Evolutionary conservation across 495 filamentous ascomycete species (phyloP), one percentile per base, ranked within the genome.

Genomic region (Aspergillus diversus): DNA sequence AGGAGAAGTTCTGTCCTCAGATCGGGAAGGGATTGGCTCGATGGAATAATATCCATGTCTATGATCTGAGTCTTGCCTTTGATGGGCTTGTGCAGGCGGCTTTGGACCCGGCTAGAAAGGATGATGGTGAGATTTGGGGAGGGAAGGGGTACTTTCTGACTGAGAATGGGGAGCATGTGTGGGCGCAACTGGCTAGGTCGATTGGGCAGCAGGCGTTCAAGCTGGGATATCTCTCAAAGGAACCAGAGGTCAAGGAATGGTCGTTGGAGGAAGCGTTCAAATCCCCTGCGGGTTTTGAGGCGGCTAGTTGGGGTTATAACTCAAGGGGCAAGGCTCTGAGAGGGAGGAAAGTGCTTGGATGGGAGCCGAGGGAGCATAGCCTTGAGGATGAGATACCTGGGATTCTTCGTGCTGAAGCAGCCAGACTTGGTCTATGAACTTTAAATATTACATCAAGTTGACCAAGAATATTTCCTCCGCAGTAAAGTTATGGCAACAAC

Each of bases 41-140:
- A 49, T 92, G 90, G 89, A 84, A 87, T 56, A 81, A 87, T 61
- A 80, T 92, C 39, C 83, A 91, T 70, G 73, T 92, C n/a, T 75
- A 83, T 21, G 90, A 92, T 70, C 75, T 92, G 2, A 80, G 80
- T 52, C 77, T 77, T 15, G 67, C 88, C 33, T 91, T 84, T 69
- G 53, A 27, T n/a, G 5, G n/a, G 16, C 63, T 69, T 39, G 84
- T 88, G 9, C 85, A 90, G 43, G 86, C 85, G 33, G 89, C 88
- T 11, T 17, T 68, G 0, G 61, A 55, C 33, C 55, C 12, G 79
- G 79, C 59, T 34, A 27, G 21, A 27, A 27, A 27, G 21, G 21
- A 27, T 27, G 80, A 81, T 3, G 67, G 80, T 5, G 88, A 87
- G 42, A 81, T 89, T 9, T 96, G 90, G 85, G 89, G 87, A 1